Base-by-base conservation (phyloP, 441 rosid species). In the Geranium incanum region DNA sequence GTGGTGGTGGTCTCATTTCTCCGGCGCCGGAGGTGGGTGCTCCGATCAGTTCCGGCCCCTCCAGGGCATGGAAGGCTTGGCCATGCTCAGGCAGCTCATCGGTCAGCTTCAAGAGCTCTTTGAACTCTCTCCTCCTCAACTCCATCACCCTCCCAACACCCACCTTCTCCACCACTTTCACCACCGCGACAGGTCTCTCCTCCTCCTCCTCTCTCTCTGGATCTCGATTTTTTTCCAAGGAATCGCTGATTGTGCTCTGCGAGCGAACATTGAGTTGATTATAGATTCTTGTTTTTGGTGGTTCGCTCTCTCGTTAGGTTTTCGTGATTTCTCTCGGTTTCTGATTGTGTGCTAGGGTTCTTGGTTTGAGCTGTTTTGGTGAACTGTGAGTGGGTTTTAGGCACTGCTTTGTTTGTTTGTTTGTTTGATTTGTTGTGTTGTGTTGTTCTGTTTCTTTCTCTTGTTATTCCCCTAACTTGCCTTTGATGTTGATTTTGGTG, bases 61-160 rank as follows among this genome's bases (percentile, higher is more conserved):
- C 71, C 65, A 82, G 83, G 86, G 89, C 79, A 91, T 91, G 97
- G 91, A 83, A 87, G 96, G 83, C 80, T 88, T 91, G 84, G 89
- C 92, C 93, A 86, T 91, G 98, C 95, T 93, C 68, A 86, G 97
- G 86, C 98, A 91, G 77, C 87, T 93, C 72, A 88, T 93, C 83
- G 92, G 84, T 82, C 97, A 87, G 96, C 95, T 93, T 87, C 91
- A 86, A 72, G 88, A 89, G 82, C 88, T 86, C 77, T 83, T 86
- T 63, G 85, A 85, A 74, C 86, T 83, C 75, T 80, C 86, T 90
- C 91, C 95, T 79, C 85, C 80, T 84, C 86, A 21, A 0, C 69
- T 9, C 6, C 37, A 11, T 57, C 70, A 45, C 0, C 74, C 71
- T 19, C 70, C 76, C 37, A 70, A 83, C 4, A 66, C 72, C 19